Base-by-base conservation (phyloP, 2,329 filamentous ascomycete species). In the Stagonosporopsis chrysanthemi region DNA sequence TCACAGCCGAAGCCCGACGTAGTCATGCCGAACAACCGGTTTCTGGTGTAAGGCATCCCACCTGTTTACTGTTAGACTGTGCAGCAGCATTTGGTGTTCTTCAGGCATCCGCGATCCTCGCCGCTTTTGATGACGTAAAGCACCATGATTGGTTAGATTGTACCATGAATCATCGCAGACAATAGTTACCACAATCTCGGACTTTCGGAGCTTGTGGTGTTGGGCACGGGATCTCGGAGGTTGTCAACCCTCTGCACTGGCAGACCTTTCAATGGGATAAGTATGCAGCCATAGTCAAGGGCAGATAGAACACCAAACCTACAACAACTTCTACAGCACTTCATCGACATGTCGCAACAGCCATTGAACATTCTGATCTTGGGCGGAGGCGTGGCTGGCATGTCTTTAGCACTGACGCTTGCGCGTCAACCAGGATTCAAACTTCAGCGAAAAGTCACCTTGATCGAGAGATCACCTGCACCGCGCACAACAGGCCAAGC, bases 401-500 rank as follows among this genome's bases (percentile, higher is more conserved):
- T 72, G 19, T 71, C 66, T 3, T 64, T 78, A 14, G 76, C 77
- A n/a, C 69, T 69, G 45, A 74, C 64, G 57, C 68, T 78, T 22
- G 60, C 68, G 6, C 67, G 65, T 28, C 62, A 69, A 4, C 67
- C 63, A 3, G 56, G 43, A 4, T 66, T 65, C 44, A 62, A 62
- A 65, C 62, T 65, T 41, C 63, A 63, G 42, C 72, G 75, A 11
- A 63, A 59, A 52, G 76, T 81, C 60, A 81, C 79, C 4, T 67
- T 83, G 35, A 62, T 82, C 15, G 81, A 82, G 53, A 77, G 78
- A 17, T 76, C 76, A 1, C 60, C 78, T 0, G 45, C 60, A 15
- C 73, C 77, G 14, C 72, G 79, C 12, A 70, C 68, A 4, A 75
- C 76, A 23, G 81, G 81, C 2, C 79, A 80, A 56, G 74, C 79